Base-by-base conservation (phyloP, 2,329 filamentous ascomycete genomes). In the Teratosphaeria destructans region DNA sequence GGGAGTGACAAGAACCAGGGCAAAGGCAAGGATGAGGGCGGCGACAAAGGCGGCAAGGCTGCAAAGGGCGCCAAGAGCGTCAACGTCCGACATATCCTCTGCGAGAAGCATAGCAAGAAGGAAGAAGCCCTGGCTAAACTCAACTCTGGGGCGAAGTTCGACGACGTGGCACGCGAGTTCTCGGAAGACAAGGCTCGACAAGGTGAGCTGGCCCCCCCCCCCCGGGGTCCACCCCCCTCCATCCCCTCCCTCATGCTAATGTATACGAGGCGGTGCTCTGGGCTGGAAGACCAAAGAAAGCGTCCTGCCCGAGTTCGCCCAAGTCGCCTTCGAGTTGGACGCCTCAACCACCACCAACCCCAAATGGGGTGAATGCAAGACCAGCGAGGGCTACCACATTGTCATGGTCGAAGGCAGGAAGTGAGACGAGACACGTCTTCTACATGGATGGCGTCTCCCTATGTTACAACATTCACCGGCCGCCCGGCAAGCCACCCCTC, bases 91-190 rank as follows among this genome's bases (percentile, higher is more conserved):
- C 88, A 91, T 72, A 89, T 90, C 61, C 73, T 89, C 76, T 91
- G 88, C 67, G 85, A 86, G 71, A 92, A 92, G 70, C 85, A 90
- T 70, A 75, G 78, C n/a, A 89, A 86, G 73, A 91, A 90, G 70
- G 87, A 90, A 69, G 85, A 90, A 70, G 88, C 88, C 0, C 72
- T 90, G 16, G 81, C 81, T 59, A 87, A 89, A 74, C 73, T 92
- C 57, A 80, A 79, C 47, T 82, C 78, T 3, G 86, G 87, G 1
- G 79, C 79, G 56, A 89, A 87, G 67, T 92, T 91, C 68, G 87
- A 90, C 66, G 85, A 88, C 55, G 87, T 91, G 5, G 88, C 88
- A 10, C 77, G 82, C 57, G 82, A 85, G 65, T 88, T 83, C 69
- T 89, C 85, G 0, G 88, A 91, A 73, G 88, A 92, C 72, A 91